These are phyloP conservation scores for Physaria fendleri DNA, from an alignment of 345 rosid species.

Conservation along the genomic window DNA sequence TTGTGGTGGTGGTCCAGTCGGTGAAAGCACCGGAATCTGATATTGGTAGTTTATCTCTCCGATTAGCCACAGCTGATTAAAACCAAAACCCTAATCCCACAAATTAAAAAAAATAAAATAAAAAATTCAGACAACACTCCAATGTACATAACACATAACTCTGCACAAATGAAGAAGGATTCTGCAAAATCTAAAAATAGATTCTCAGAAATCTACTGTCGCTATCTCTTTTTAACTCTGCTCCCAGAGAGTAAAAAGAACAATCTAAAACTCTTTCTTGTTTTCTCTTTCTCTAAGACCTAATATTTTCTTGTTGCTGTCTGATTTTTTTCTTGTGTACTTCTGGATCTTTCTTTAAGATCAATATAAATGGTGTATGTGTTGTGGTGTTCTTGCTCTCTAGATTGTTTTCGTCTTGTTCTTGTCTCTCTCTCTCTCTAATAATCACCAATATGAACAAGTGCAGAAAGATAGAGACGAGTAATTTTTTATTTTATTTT, in stretches of 20 bases:
- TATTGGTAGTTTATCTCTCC: constrained; percentile 56
- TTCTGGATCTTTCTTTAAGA: constrained; percentile 11
- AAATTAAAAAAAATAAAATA: not conserved
- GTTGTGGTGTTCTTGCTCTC: constrained; percentile 20
- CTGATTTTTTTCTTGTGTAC: not conserved
- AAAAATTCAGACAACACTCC: not conserved
- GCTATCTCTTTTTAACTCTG: constrained; percentile 1
- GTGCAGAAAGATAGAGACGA: constrained; percentile 30
- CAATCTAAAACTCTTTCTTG: not conserved
- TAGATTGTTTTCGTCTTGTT: constrained; percentile 25
- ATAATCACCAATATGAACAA: constrained; percentile 23
- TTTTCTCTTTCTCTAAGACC: constrained; percentile 15
- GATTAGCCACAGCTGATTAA: constrained; percentile 81
- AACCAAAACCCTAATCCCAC: constrained; percentile 31
- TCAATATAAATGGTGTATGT: not conserved
- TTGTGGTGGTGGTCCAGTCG: constrained; percentile 72
- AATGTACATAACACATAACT: constrained; percentile 6
- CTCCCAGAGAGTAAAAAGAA: constrained; percentile 6
- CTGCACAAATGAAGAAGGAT: constrained; percentile 13
- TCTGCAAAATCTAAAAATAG: not conserved
- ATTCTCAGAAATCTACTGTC: constrained; percentile 4
- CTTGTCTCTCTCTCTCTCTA: constrained; percentile 34
- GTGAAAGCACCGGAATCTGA: constrained; percentile 93
- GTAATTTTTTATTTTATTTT: not conserved
- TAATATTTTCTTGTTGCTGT: not conserved